A percentile compares a stretch with the other conserved stretches of the same genome.
Evolutionary conservation across 441 rosid species (phyloP).

Genomic region (Populus hybrid): DNA sequence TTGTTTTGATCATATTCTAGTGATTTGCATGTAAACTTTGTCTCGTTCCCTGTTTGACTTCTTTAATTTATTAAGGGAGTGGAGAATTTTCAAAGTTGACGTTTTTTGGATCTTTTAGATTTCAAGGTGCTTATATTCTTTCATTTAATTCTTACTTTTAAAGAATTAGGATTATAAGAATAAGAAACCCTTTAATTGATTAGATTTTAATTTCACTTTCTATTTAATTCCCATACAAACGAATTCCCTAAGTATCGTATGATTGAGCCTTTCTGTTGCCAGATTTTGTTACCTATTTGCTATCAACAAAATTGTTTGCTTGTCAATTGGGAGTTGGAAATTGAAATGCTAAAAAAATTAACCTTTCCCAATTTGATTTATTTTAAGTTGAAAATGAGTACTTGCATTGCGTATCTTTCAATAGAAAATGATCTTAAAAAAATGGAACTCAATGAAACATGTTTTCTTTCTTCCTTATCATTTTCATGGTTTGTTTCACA

Average conservation of each 20-base stretch:
- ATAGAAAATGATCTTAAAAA: background rate
- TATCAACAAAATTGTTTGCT: background rate
- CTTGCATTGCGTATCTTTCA: background rate
- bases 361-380: background rate
- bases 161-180: no score
- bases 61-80: background rate
- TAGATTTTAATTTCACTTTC: no score
- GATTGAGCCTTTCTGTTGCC: background rate
- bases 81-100: background rate
- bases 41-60: no score
- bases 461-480: background rate
- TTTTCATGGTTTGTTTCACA: background rate
- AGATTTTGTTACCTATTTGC: background rate
- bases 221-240: background rate
- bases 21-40: background rate
- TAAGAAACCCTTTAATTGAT: no score
- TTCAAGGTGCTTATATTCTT: background rate
- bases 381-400: background rate
- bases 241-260: background rate
- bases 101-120: background rate
- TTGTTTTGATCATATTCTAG: no score
- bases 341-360: background rate
- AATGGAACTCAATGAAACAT: background rate
- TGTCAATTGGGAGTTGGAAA: background rate
- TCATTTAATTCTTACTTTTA: no score